A percentile compares a stretch with the other conserved stretches of the same genome.
phyloP scores from a whole-genome alignment of 106 monocot genomes.

The Narthecium ossifragum region DNA sequence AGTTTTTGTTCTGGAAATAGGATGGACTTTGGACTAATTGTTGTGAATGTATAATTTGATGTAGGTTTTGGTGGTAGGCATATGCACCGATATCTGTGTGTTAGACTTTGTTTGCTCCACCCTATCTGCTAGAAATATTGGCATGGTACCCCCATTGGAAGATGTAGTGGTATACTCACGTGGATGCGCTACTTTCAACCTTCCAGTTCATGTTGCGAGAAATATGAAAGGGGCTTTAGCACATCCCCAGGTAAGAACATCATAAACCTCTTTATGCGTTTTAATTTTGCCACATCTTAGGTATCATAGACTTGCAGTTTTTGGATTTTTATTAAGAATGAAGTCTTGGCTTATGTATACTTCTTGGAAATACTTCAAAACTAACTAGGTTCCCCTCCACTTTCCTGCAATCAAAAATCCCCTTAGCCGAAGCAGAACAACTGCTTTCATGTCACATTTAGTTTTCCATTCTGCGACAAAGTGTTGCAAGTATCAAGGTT shows the following conservation, averaged over 20 bases:
- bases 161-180: conserved; percentile 84
- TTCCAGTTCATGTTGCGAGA: conserved; percentile 52
- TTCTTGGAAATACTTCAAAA: no score
- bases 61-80: conserved; percentile 77
- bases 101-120: conserved; percentile 62
- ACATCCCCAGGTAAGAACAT: conserved; percentile 69
- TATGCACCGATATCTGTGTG: conserved; percentile 94
- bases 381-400: no score
- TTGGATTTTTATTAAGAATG: no score
- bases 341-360: no score
- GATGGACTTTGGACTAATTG: neutral
- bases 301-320: no score
- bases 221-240: conserved; percentile 52
- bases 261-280: neutral
- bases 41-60: neutral
- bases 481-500: no score
- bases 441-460: no score
- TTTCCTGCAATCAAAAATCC: no score
- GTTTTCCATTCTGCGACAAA: no score
- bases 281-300: no score
- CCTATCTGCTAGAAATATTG: conserved; percentile 71
- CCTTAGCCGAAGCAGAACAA: no score
- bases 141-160: conserved; percentile 56
- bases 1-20: neutral
- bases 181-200: conserved; percentile 80